phyloP scores from a whole-genome alignment of 768 basidiomycete genomes.

The Termitomyces bulborhizus region DNA sequence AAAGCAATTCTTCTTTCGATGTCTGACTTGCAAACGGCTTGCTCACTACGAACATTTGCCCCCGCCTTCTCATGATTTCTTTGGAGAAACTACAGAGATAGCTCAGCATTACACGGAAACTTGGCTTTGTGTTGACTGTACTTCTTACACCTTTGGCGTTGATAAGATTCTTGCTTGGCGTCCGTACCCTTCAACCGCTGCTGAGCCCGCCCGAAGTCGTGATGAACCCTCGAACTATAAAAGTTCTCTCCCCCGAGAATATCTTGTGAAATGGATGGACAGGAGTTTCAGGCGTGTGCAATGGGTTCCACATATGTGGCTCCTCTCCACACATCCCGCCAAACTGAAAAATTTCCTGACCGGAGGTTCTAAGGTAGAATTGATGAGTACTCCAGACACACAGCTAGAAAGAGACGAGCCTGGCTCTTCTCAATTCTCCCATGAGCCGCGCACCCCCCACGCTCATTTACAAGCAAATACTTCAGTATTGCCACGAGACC shows the following conservation, averaged over 20 bases:
- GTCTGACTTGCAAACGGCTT: conserved; percentile 74
- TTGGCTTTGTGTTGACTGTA: conserved; percentile 78
- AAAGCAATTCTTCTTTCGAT: conserved; percentile 60
- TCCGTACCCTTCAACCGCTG: conserved; percentile 62
- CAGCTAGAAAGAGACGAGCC: conserved; percentile 21
- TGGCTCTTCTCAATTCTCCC: conserved; percentile 33
- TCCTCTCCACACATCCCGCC: conserved; percentile 54
- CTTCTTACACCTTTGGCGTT: conserved; percentile 58
- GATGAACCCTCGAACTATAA: conserved; percentile 48
- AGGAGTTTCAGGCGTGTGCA: conserved; percentile 72
- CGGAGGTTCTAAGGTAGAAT: conserved; percentile 60
- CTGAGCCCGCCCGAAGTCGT: conserved; percentile 38
- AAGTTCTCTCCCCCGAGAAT: conserved; percentile 72
- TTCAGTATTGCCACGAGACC: conserved; percentile 22
- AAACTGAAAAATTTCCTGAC: conserved; percentile 76
- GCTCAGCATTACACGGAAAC: conserved; percentile 48
- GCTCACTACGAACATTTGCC: conserved; percentile 78
- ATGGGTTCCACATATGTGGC: conserved; percentile 95
- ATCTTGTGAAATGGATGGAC: conserved; percentile 85
- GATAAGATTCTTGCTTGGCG: conserved; percentile 94
- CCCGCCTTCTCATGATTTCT: conserved; percentile 30
- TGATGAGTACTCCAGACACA: conserved; percentile 42
- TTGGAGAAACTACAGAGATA: conserved; percentile 32
- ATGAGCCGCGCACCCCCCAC: conserved; percentile 30
- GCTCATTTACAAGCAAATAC: conserved; percentile 23